Percentiles rank a stretch among this genome's conserved stretches.
Evolutionary conservation across 768 basidiomycete genomes (phyloP).

Genomic region (Agaricus bisporus): DNA sequence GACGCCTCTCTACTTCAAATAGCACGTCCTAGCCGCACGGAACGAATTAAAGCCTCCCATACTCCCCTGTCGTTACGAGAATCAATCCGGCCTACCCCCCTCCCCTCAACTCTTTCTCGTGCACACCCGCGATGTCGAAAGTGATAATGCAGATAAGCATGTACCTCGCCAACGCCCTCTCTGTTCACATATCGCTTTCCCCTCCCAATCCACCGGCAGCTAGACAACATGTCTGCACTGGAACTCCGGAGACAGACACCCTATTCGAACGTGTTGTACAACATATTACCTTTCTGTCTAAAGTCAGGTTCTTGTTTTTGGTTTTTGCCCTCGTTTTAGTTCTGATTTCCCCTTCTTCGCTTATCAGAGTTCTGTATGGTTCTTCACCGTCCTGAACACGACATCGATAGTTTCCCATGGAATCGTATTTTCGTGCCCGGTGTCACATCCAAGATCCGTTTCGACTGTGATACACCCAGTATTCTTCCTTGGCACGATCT

Average conservation of each 20-base stretch:
- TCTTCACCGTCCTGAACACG: constrained; percentile 1
- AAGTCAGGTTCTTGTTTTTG: constrained; percentile 18
- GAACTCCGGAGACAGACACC: constrained; percentile 20
- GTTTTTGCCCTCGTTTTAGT: constrained; percentile 1
- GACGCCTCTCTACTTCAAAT: neutral
- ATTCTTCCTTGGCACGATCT: constrained; percentile 18
- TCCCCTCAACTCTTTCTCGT: neutral
- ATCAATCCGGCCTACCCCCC: too few species aligned
- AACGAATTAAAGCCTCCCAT: too few species aligned
- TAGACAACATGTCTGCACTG: constrained; percentile 23
- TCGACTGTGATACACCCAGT: constrained; percentile 2
- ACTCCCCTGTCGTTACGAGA: too few species aligned
- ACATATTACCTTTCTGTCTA: constrained; percentile 30
- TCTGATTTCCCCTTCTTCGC: constrained; percentile 19
- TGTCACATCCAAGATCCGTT: neutral
- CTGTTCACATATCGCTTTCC: constrained; percentile 31
- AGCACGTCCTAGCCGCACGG: too few species aligned
- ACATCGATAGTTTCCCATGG: neutral
- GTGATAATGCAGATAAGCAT: neutral
- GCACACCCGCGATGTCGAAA: neutral
- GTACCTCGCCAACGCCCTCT: constrained; percentile 21
- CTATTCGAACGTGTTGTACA: constrained; percentile 31
- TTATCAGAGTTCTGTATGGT: constrained; percentile 5
- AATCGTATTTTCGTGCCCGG: neutral
- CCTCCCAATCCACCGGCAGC: constrained; percentile 34